Base-by-base conservation (phyloP, 495 filamentous ascomycete species). In the Annulohypoxylon stygium region DNA sequence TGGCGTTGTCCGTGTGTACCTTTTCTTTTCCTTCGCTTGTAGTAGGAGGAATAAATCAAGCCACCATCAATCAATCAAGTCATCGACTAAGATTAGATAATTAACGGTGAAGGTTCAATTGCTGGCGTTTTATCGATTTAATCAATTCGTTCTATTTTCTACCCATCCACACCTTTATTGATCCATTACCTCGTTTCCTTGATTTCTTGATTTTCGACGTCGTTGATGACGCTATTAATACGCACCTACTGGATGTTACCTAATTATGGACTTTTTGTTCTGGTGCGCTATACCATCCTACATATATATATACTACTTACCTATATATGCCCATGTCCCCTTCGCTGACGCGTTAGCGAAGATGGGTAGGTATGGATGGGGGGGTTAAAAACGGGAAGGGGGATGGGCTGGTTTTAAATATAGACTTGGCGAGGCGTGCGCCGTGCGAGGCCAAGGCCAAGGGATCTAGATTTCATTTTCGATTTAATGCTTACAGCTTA, bases 361-460 rank as follows among this genome's bases (percentile, higher is more conserved):
- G n/a, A n/a, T n/a, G n/a, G n/a, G n/a, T n/a, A n/a, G n/a, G n/a
- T n/a, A n/a, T n/a, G 55, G 5, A 41, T 41, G 55, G 34, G 16
- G 33, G 54, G 54, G 33, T 25, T 36, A 33, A 8, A 6, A 10
- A 9, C 33, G 34, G 57, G 11, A 25, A 5, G 5, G 26, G 25
- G 14, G 51, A 55, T 55, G 20, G 25, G 48, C 9, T 51, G 23
- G 51, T 55, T 55, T 55, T 55, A 55, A 55, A 55, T 55, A 55
- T 34, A 55, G 51, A 34, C 25, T 26, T 55, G 23, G 51, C 51
- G 10, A 43, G 12, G 10, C 14, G 25, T 16, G 16, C 12, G 14
- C 12, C 14, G 10, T 8, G 25, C 8, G 16, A 25, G 20, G 47
- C 47, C 47, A 50, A 50, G 47, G 48, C 48, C 48, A 51, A 51